A percentile compares a stretch with the other conserved stretches of the same genome.
phyloP scores from a whole-genome alignment of 2,329 filamentous ascomycete genomes.

The Epichloe elymi region DNA sequence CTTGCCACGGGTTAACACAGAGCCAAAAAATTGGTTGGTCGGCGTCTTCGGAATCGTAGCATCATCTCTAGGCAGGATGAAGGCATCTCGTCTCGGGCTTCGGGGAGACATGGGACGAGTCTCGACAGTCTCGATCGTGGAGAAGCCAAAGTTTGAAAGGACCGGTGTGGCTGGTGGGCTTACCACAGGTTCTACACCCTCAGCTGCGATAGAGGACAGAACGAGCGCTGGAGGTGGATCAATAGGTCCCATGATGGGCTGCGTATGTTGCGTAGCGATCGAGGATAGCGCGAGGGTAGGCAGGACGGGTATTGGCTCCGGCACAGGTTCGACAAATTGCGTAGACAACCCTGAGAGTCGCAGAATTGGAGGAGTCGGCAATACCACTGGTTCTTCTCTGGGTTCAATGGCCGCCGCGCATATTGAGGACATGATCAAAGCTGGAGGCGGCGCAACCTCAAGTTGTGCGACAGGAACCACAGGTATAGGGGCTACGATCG shows the following conservation, averaged over 20 bases:
- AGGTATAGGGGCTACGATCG: neutral
- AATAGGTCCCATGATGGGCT: constrained; percentile 10
- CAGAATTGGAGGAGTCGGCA: constrained; percentile 12
- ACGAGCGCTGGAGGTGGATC: constrained; percentile 17
- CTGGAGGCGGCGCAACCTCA: constrained; percentile 5
- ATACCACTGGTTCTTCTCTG: constrained; percentile 15
- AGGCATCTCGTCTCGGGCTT: constrained; percentile 40
- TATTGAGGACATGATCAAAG: constrained; percentile 18
- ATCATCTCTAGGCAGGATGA: constrained; percentile 40
- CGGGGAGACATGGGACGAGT: constrained; percentile 33
- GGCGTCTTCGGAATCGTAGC: constrained; percentile 25
- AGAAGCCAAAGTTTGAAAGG: constrained; percentile 26
- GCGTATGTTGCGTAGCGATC: constrained; percentile 20
- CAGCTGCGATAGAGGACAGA: constrained; percentile 23
- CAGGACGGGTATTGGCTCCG: constrained; percentile 13
- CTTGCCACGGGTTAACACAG: constrained; percentile 33
- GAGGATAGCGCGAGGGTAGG: constrained; percentile 18
- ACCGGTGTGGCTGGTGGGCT: constrained; percentile 14
- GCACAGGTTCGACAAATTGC: constrained; percentile 24
- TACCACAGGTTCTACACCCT: constrained; percentile 24
- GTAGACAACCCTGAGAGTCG: constrained; percentile 21
- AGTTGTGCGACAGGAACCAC: neutral
- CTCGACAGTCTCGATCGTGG: constrained; percentile 31
- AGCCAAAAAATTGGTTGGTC: constrained; percentile 28
- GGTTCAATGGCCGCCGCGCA: constrained; percentile 21